Conservation (phyloP, 306 rosid species). For the Crotalaria pallida region DNA sequence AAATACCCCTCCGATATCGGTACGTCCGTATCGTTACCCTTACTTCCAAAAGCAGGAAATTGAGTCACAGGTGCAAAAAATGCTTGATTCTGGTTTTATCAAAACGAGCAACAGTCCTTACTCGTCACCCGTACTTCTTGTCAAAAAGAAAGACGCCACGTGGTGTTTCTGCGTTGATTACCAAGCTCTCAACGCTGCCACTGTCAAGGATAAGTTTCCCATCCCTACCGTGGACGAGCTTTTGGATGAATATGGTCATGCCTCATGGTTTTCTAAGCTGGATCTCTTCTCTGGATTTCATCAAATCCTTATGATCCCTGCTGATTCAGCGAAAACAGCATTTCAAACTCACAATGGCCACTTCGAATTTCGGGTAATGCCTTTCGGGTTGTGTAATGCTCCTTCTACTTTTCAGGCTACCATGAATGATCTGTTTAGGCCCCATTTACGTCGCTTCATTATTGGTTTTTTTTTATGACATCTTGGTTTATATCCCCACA, state of each 20-base stretch:
- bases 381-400: background rate
- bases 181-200: background rate
- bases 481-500: too few species aligned
- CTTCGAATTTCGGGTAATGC: background rate
- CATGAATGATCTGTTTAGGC: background rate
- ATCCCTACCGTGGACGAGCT: background rate
- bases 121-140: too few species aligned
- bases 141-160: too few species aligned
- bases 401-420: background rate
- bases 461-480: too few species aligned
- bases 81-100: too few species aligned
- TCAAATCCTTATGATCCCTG: background rate
- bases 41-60: background rate
- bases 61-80: background rate
- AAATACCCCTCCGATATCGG: background rate
- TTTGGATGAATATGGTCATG: background rate
- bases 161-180: too few species aligned
- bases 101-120: too few species aligned
- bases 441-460: background rate
- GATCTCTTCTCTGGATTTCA: background rate
- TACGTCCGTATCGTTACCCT: background rate
- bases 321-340: background rate
- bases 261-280: background rate
- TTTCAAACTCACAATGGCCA: background rate
- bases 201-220: background rate